Evolutionary conservation across 257 asterid genomes (phyloP).

Genomic region (Primulina huaijiensis): DNA sequence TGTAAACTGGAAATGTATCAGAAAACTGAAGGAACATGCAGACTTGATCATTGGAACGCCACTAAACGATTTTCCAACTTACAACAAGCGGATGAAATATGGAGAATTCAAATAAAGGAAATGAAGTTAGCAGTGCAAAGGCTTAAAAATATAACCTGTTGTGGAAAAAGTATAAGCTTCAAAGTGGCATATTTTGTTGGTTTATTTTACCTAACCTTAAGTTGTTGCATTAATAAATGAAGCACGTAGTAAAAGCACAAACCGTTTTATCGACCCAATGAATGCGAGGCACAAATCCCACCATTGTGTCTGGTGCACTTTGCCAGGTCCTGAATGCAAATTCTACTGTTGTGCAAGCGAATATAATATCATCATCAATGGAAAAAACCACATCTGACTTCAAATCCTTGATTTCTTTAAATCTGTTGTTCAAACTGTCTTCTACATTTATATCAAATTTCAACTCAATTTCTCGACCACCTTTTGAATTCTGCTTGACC

Average conservation of each 20-base stretch:
- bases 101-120: background rate
- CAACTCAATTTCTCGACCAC: slow-evolving; percentile 51
- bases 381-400: slow-evolving; percentile 73
- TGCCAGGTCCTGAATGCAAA: slow-evolving; percentile 73
- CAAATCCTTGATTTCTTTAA: slow-evolving; percentile 76
- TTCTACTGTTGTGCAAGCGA: slow-evolving; percentile 69
- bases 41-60: background rate
- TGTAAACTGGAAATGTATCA: background rate
- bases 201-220: slow-evolving; percentile 2
- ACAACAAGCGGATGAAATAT: background rate
- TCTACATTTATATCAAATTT: slow-evolving; percentile 65
- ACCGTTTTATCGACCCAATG: slow-evolving; percentile 70
- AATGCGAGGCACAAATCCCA: slow-evolving; percentile 88
- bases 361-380: slow-evolving; percentile 75
- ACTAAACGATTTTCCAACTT: background rate
- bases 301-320: slow-evolving; percentile 79
- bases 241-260: slow-evolving; percentile 24
- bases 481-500: slow-evolving; percentile 39
- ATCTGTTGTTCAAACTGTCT: slow-evolving; percentile 86
- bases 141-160: background rate
- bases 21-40: background rate
- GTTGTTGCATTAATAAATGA: background rate
- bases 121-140: background rate
- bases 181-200: slow-evolving; percentile 1
- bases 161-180: background rate